Evolutionary conservation across 257 asterid genomes (phyloP).

Genomic region (Nicotiana tabacum): DNA sequence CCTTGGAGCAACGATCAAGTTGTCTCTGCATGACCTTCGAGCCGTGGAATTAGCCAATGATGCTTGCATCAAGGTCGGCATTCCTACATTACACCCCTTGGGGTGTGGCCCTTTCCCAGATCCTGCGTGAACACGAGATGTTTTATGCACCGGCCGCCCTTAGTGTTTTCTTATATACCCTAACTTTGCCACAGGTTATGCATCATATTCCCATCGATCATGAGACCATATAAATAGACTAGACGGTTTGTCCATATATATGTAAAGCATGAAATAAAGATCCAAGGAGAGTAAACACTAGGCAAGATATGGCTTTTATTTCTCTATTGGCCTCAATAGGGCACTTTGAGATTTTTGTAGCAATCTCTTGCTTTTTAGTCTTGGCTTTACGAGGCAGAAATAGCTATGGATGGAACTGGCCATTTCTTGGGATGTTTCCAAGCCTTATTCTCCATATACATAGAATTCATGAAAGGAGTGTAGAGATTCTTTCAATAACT

Average conservation of each 20-base stretch:
- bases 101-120: too few species aligned
- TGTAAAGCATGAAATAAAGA: background rate
- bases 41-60: too few species aligned
- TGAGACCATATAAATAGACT: background rate
- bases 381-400: background rate
- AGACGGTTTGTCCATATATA: background rate
- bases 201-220: background rate
- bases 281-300: background rate
- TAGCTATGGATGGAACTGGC: background rate
- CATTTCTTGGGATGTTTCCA: background rate
- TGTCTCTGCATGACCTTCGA: accelerated
- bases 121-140: accelerated
- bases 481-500: background rate
- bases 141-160: too few species aligned
- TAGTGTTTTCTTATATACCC: too few species aligned
- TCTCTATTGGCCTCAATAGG: background rate
- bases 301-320: background rate
- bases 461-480: background rate
- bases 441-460: background rate
- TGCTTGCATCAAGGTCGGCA: too few species aligned
- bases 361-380: background rate
- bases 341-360: background rate
- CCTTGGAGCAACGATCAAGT: too few species aligned
- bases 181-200: too few species aligned
- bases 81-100: too few species aligned